These are phyloP conservation scores for Penicillium sumatraense DNA, from an alignment of 2,329 filamentous ascomycete genomes.

Conservation along the genomic window DNA sequence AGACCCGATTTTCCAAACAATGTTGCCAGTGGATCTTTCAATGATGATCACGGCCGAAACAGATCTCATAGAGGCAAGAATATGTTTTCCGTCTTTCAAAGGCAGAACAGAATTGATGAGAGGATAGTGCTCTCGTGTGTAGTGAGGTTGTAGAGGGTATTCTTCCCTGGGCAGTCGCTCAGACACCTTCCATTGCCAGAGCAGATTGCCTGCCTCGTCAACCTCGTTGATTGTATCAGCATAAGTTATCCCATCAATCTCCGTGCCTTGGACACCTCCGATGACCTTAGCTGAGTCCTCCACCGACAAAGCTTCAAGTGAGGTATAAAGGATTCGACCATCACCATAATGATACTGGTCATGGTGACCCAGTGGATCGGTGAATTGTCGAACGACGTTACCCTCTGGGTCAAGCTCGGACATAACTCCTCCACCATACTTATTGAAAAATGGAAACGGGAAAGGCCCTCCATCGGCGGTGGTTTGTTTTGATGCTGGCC, in stretches of 20 bases:
- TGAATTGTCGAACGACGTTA: slow-evolving; percentile 45
- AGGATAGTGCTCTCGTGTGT: slow-evolving; percentile 46
- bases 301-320: slow-evolving; percentile 44
- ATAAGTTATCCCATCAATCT: slow-evolving; percentile 33
- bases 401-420: slow-evolving; percentile 45
- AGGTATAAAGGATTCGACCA: slow-evolving; percentile 50
- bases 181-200: slow-evolving; percentile 51
- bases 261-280: slow-evolving; percentile 48
- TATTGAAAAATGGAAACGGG: slow-evolving; percentile 51
- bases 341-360: slow-evolving; percentile 53
- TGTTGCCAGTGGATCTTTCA: slow-evolving; percentile 42
- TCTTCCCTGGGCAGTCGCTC: slow-evolving; percentile 45
- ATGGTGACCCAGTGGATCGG: slow-evolving; percentile 51
- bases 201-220: slow-evolving; percentile 41
- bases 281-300: slow-evolving; percentile 42
- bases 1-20: slow-evolving; percentile 49
- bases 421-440: slow-evolving; percentile 54
- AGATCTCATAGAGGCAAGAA: slow-evolving; percentile 50
- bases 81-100: slow-evolving; percentile 41
- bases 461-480: slow-evolving; percentile 31
- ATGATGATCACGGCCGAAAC: slow-evolving; percentile 52
- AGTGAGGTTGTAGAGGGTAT: slow-evolving; percentile 45
- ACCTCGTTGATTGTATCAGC: slow-evolving; percentile 52
- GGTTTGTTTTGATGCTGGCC: slow-evolving; percentile 27
- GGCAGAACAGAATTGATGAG: slow-evolving; percentile 51